Conservation (phyloP, 805 yeast genomes). For the Wickerhamomyces silvicola region DNA sequence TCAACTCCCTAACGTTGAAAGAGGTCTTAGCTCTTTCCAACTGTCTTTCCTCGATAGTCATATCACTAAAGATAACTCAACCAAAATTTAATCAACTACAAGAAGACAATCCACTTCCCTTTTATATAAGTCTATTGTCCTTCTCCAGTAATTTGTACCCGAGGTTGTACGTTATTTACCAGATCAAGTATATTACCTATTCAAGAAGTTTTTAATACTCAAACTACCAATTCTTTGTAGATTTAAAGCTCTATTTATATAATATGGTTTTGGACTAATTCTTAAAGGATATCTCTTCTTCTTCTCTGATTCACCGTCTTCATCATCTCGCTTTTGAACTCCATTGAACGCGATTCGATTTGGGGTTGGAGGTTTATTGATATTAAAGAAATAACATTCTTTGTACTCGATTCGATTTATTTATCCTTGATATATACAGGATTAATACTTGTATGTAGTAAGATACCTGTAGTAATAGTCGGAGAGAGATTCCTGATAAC, state of each 20-base stretch:
- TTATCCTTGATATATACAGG: conserved; percentile 34
- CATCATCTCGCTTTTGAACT: conserved; percentile 25
- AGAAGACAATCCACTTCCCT: no score
- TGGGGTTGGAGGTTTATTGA: conserved; percentile 53
- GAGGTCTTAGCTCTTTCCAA: conserved; percentile 36
- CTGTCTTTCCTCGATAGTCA: no score
- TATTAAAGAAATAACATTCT: conserved; percentile 39
- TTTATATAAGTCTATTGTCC: no score
- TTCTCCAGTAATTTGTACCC: no score
- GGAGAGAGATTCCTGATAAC: conserved; percentile 79
- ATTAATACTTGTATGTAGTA: conserved; percentile 45
- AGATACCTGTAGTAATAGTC: conserved; percentile 50
- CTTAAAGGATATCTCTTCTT: neutral
- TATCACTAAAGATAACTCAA: no score
- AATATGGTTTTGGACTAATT: neutral
- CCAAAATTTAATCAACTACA: no score
- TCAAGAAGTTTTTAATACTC: no score
- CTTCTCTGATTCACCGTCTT: conserved; percentile 16
- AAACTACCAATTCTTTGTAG: conserved; percentile 7
- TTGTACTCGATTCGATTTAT: conserved; percentile 41
- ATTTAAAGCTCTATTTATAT: conserved; percentile 1
- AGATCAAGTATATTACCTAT: no score
- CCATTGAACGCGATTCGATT: conserved; percentile 46
- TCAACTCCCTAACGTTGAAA: conserved; percentile 37
- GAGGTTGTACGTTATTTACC: no score